Evolutionary conservation across 805 yeast species (phyloP), one percentile per base, ranked within the genome.

Genomic region (Yarrowia sp.): DNA sequence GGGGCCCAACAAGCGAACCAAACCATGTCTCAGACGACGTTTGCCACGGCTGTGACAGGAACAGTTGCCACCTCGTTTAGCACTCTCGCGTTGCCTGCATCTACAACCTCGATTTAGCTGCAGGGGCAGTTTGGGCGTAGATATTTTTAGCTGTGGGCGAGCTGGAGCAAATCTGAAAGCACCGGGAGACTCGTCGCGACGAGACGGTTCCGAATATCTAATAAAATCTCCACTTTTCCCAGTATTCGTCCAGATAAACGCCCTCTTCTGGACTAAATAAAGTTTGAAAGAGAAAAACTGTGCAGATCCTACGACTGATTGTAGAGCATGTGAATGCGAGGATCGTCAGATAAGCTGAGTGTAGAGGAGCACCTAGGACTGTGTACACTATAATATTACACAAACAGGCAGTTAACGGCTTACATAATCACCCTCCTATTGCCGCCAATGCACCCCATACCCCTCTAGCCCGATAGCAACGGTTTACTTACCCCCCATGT

Each of bases 321-420:
- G 38, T 30, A 17, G 38, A 48, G 54, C 54, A 48, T 48, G 54
- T 48, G 38, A 48, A 46, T 46, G 52, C 52, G 52, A 46, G 52
- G 52, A 46, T 46, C 52, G 8, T 36, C 40, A n/a, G n/a, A n/a
- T n/a, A n/a, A n/a, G n/a, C n/a, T n/a, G n/a, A n/a, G n/a, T n/a
- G n/a, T n/a, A n/a, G n/a, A n/a, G n/a, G n/a, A n/a, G n/a, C n/a
- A n/a, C n/a, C n/a, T n/a, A n/a, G n/a, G n/a, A n/a, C n/a, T n/a
- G n/a, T n/a, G n/a, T n/a, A n/a, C n/a, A n/a, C n/a, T n/a, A n/a
- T n/a, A n/a, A n/a, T n/a, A n/a, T n/a, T n/a, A n/a, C n/a, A n/a
- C n/a, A n/a, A n/a, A n/a, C n/a, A n/a, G n/a, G n/a, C n/a, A n/a
- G n/a, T n/a, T n/a, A n/a, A n/a, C n/a, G n/a, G n/a, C n/a, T n/a